Evolutionary conservation across 2,329 filamentous ascomycete genomes (phyloP), one percentile per base, ranked within the genome.

Genomic region (Colletotrichum orchidophilum): DNA sequence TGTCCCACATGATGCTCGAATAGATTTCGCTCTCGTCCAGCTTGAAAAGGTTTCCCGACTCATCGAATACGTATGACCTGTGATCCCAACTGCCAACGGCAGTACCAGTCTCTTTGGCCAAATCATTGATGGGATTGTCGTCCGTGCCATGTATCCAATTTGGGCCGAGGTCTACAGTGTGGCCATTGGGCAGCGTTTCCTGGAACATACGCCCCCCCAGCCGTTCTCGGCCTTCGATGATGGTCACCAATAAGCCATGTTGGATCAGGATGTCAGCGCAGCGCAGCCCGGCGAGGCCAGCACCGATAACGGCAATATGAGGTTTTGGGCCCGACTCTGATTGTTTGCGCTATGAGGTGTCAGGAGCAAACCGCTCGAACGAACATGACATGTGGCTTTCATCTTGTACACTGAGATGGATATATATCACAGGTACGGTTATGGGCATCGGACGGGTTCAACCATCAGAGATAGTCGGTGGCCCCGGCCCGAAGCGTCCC

Each of bases 61-160:
- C 83, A 65, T 90, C 86, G 70, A 90, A 88, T 1, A 91, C 81
- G 35, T 87, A 83, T 27, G 89, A 86, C 5, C 82, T 83, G 7
- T 85, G 84, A 57, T 91, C 88, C 81, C 84, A 86, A 66, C 77
- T 81, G 13, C 83, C 82, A 2, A 84, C 78, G 0, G 79, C 76
- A 0, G 88, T 93, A 1, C 84, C 81, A 0, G 91, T 93, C 73
- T 88, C 82, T 74, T 86, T 87, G 13, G 91, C 92, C 21, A 94
- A 82, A 53, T 92, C 88, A 49, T 92, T 79, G 18, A 94, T 92
- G 0, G 92, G 91, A 76, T 94, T 95, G 73, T 91, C 85, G 1
- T 88, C 83, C 6, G 91, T 93, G 39, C 93, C 92, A 71, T 95
- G 92, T 62, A 95, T 93, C 92, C 92, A 95, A 75, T 94, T 95